These are phyloP conservation scores for Vitis hybrid DNA, from an alignment of 177 flowering plant species.

Conservation along the genomic window DNA sequence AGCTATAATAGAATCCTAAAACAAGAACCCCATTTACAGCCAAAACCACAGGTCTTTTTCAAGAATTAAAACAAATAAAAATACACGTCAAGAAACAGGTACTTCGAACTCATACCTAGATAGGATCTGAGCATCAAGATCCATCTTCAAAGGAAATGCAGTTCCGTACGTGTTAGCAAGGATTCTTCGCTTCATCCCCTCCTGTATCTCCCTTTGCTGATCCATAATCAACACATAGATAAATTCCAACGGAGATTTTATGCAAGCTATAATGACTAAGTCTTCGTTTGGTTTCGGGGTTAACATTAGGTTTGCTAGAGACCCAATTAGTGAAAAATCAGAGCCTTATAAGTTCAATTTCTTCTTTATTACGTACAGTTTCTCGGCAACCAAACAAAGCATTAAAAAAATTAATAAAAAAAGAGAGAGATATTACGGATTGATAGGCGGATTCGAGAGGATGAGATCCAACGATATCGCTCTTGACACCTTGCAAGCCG, in stretches of 20 bases:
- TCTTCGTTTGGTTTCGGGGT: not conserved
- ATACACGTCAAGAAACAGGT: not conserved
- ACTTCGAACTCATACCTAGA: conserved; percentile 42
- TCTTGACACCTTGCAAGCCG: conserved; percentile 77
- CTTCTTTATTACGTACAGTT: not conserved
- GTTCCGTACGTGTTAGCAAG: conserved; percentile 68
- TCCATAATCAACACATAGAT: conserved; percentile 2
- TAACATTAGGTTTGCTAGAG: too few species aligned
- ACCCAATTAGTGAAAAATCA: not conserved
- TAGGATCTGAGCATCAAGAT: conserved; percentile 76
- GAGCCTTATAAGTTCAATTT: too few species aligned
- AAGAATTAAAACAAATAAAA: not conserved
- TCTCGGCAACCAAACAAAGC: not conserved
- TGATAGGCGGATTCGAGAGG: conserved; percentile 59
- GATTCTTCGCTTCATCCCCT: conserved; percentile 51
- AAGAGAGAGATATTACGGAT: conserved; percentile 37
- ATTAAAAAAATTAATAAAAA: not conserved
- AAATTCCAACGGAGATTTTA: not conserved
- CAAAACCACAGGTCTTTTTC: too few species aligned
- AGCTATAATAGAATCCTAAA: too few species aligned
- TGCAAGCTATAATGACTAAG: not conserved
- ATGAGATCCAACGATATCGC: conserved; percentile 71
- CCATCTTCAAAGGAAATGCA: conserved; percentile 80
- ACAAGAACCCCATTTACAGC: too few species aligned
- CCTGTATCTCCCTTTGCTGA: conserved; percentile 45